Conservation (phyloP, 169 alveolate genomes). For the Sarcocystis neurona region DNA sequence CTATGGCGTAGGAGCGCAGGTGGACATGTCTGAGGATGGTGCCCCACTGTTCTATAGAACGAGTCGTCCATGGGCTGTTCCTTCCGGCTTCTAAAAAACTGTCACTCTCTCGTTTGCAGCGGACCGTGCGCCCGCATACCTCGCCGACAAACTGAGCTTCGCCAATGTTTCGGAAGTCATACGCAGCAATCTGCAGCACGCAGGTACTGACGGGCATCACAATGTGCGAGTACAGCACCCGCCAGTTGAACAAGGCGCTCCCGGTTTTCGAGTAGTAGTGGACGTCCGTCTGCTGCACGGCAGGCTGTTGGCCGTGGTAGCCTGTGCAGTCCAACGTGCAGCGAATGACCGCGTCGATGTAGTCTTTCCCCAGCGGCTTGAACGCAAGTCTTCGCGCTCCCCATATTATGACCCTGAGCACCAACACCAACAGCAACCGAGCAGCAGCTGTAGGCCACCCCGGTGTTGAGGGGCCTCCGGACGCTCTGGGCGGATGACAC, state of each 20-base stretch:
- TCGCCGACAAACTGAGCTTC: slow-evolving; percentile 86
- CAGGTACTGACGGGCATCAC: slow-evolving; percentile 87
- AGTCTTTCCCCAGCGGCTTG: slow-evolving; percentile 63
- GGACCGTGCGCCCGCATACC: slow-evolving; percentile 69
- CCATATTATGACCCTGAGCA: slow-evolving; percentile 70
- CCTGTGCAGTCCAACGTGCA: slow-evolving; percentile 85
- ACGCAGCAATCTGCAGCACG: slow-evolving; percentile 85
- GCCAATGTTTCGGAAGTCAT: slow-evolving; percentile 85
- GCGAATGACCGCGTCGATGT: slow-evolving; percentile 77
- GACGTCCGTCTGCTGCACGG: slow-evolving; percentile 86
- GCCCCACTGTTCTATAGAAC: too few relatives aligned
- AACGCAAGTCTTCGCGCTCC: slow-evolving; percentile 67
- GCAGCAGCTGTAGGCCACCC: background rate
- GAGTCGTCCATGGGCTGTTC: too few relatives aligned
- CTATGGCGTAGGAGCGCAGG: too few relatives aligned
- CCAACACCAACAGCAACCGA: background rate
- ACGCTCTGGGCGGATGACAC: background rate
- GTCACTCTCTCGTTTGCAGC: background rate
- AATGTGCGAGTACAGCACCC: slow-evolving; percentile 85
- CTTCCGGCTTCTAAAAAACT: too few relatives aligned
- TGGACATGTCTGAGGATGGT: too few relatives aligned
- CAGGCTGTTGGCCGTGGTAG: slow-evolving; percentile 73
- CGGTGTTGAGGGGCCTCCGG: background rate
- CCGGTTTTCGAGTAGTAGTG: slow-evolving; percentile 89
- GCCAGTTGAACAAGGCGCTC: slow-evolving; percentile 88